Percentiles rank a stretch among this genome's conserved stretches.
Evolutionary conservation across 2,329 filamentous ascomycete species (phyloP).

Genomic region (Penicillium sp.): DNA sequence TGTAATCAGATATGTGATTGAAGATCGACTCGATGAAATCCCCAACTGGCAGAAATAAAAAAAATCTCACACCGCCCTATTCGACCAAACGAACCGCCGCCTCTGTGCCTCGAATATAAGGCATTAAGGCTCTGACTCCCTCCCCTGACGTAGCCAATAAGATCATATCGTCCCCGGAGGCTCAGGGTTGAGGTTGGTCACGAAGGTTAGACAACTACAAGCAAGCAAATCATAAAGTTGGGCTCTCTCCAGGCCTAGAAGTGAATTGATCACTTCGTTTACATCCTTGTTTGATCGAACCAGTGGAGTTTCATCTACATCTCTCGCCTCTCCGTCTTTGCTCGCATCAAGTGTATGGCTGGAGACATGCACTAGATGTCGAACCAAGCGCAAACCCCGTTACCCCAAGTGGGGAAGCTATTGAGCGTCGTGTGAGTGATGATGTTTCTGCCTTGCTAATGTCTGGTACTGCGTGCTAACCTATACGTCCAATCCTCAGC

Average conservation of each 20-base stretch:
- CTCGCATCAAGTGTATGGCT: slow-evolving; percentile 34
- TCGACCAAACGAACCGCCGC: background rate
- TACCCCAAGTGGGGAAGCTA: slow-evolving; percentile 45
- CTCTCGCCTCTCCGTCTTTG: slow-evolving; percentile 5
- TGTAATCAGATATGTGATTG: slow-evolving; percentile 2
- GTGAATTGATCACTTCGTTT: slow-evolving; percentile 8
- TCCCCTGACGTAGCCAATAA: slow-evolving; percentile 41
- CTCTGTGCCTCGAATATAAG: slow-evolving; percentile 7
- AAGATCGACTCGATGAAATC: slow-evolving; percentile 8
- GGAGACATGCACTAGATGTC: slow-evolving; percentile 43
- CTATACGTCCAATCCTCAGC: slow-evolving; percentile 37
- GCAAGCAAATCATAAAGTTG: slow-evolving; percentile 15
- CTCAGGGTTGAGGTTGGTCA: slow-evolving; percentile 17
- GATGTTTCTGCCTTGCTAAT: no score
- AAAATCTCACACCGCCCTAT: slow-evolving; percentile 31
- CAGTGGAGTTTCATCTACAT: background rate
- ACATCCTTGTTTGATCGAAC: background rate
- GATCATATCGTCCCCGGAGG: slow-evolving; percentile 24
- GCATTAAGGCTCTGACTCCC: slow-evolving; percentile 8
- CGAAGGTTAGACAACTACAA: slow-evolving; percentile 15
- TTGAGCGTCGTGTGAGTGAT: slow-evolving; percentile 47
- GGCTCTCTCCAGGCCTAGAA: slow-evolving; percentile 11
- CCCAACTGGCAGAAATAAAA: slow-evolving; percentile 34
- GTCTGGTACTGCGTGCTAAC: slow-evolving; percentile 13
- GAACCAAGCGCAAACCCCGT: slow-evolving; percentile 37